Percentiles rank a stretch among this genome's conserved stretches.
phyloP scores from a whole-genome alignment of 2,329 filamentous ascomycete genomes.

The Botryosphaeria agaves region DNA sequence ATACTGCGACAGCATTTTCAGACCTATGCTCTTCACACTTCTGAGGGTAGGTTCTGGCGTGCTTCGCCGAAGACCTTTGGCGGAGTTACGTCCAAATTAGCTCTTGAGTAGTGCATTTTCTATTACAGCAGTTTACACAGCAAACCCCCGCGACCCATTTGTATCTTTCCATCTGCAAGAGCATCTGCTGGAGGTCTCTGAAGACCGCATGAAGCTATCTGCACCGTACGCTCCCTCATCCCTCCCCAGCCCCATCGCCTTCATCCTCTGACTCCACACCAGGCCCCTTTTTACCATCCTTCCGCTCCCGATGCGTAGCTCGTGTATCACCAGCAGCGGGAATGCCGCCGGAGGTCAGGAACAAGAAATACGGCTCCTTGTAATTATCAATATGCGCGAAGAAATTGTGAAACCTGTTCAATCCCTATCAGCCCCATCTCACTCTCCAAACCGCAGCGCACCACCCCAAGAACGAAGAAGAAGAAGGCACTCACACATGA shows the following conservation, averaged over 20 bases:
- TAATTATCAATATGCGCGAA: slow-evolving; percentile 34
- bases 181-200: no score
- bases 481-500: slow-evolving; percentile 49
- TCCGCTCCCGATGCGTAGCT: background rate
- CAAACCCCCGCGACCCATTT: no score
- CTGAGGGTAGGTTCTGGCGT: no score
- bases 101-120: no score
- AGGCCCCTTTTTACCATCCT: background rate
- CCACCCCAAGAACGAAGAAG: slow-evolving; percentile 1
- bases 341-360: slow-evolving; percentile 16
- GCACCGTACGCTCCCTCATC: no score
- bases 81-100: no score
- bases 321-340: background rate
- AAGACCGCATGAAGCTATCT: no score
- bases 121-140: no score
- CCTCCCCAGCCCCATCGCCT: background rate
- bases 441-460: background rate
- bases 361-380: slow-evolving; percentile 30
- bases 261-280: background rate
- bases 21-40: no score
- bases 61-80: no score
- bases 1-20: no score
- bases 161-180: no score
- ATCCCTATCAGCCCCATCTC: background rate
- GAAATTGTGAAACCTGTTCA: slow-evolving; percentile 24